phyloP scores from a whole-genome alignment of 1,284 basidiomycete species.

The Omphalotus olearius region DNA sequence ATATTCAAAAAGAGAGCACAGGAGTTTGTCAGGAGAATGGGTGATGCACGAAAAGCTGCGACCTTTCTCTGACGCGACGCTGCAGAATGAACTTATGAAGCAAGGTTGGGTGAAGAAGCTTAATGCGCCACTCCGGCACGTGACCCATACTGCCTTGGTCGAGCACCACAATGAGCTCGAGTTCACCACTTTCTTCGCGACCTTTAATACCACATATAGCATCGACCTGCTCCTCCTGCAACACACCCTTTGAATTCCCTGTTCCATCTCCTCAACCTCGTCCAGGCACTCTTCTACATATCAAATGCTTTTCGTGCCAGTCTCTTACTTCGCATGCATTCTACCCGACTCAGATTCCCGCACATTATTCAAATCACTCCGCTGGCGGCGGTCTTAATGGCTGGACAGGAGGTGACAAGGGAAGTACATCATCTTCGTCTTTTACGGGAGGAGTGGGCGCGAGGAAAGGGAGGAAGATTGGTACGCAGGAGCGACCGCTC shows the following conservation, averaged over 20 bases:
- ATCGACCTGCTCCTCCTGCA: conserved; percentile 62
- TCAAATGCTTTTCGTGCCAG: conserved; percentile 70
- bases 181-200: conserved; percentile 48
- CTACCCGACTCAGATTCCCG: conserved; percentile 56
- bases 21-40: no score
- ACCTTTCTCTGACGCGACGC: no score
- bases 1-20: no score
- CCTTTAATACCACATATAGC: conserved; percentile 60
- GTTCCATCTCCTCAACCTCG: conserved; percentile 64
- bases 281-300: conserved; percentile 58
- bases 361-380: conserved; percentile 13
- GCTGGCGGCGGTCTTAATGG: conserved; percentile 11
- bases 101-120: no score
- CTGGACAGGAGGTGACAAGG: conserved; percentile 17
- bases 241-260: conserved; percentile 66
- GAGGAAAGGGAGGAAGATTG: conserved; percentile 64
- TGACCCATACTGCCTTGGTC: conserved; percentile 20
- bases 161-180: conserved; percentile 26
- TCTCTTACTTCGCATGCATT: conserved; percentile 55
- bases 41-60: no score
- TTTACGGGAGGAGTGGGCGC: conserved; percentile 17
- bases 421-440: conserved; percentile 13
- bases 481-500: conserved; percentile 84
- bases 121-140: no score
- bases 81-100: no score